Evolutionary conservation across 768 basidiomycete genomes (phyloP), one percentile per base, ranked within the genome.

Genomic region (Hebeloma cylindrosporum): DNA sequence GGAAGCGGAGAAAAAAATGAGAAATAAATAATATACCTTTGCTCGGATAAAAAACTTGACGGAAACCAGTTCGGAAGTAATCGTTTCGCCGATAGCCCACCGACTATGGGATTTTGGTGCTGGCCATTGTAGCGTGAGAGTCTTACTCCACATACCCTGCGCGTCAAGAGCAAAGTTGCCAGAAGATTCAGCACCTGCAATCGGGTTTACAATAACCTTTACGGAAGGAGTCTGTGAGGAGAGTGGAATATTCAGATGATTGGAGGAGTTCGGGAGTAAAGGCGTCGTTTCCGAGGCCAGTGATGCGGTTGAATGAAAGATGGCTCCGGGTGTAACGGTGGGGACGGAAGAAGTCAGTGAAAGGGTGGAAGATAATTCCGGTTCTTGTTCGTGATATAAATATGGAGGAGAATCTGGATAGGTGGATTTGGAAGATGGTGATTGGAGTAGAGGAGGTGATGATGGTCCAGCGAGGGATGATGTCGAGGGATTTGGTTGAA

Each of bases 1-100:
- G 22, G 29, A 48, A 39, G 26, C 20, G 20, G n/a, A 25, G 33
- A 44, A 10, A 26, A 18, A 18, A 38, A 25, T 34, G 37, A 10
- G 14, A 40, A 29, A 30, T 22, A 38, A 16, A 31, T 5, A 7
- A 43, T 42, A 48, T 44, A 88, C 83, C 77, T 86, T 87, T 52
- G 83, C 71, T 33, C 80, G 78, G 53, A 84, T 68, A 61, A 83
- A 81, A 62, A 88, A 93, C 60, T 75, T 77, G 41, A 89, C 77
- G 40, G 77, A 74, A 10, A 77, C 80, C 53, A 84, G 62, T 39
- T 78, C 72, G 30, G 83, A 83, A 51, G 75, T 70, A 53, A 88
- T 77, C 20, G 85, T 84, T 69, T 90, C 88, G 8, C 89, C 89
- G 45, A 86, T 76, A 7, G 87, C 77, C 85, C 89, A 92, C 14